phyloP scores from a whole-genome alignment of 1,284 basidiomycete genomes.

The Ganoderma meredithae region DNA sequence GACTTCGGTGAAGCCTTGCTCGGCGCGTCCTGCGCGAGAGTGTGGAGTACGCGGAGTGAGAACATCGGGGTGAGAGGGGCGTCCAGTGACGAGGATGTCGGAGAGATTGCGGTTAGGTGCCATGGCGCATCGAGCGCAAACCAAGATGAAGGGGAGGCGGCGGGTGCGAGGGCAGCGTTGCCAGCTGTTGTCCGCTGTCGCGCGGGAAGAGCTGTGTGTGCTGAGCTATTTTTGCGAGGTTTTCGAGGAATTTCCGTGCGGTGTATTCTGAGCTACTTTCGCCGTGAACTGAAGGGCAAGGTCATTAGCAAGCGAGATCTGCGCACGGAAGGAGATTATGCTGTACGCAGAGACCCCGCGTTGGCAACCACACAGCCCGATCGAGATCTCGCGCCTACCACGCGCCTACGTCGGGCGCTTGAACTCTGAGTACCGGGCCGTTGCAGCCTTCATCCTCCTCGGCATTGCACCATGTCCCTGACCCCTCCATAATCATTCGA shows the following conservation, averaged over 20 bases:
- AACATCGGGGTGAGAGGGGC: conserved; percentile 43
- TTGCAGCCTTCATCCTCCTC: not conserved
- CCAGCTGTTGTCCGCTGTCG: not conserved
- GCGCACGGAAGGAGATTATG: not conserved
- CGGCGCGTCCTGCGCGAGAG: conserved; percentile 62
- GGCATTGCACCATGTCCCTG: not conserved
- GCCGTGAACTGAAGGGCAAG: not conserved
- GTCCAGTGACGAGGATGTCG: conserved; percentile 41
- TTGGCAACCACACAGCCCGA: no score
- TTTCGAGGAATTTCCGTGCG: no score
- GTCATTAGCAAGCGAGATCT: not conserved
- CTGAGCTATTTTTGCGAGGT: not conserved
- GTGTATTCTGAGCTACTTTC: not conserved
- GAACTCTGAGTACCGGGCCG: no score
- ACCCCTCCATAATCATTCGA: not conserved
- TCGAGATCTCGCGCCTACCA: no score
- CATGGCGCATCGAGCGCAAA: conserved; percentile 6
- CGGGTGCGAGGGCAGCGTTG: not conserved
- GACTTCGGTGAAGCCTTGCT: conserved; percentile 58
- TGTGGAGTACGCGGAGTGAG: conserved; percentile 72
- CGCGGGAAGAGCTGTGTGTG: not conserved
- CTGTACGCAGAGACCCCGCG: no score
- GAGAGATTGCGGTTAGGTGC: conserved; percentile 17
- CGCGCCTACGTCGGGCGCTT: no score
- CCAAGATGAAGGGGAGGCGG: not conserved